Base-by-base conservation (phyloP, 2,329 filamentous ascomycete species). In the Calonectria crousiana region DNA sequence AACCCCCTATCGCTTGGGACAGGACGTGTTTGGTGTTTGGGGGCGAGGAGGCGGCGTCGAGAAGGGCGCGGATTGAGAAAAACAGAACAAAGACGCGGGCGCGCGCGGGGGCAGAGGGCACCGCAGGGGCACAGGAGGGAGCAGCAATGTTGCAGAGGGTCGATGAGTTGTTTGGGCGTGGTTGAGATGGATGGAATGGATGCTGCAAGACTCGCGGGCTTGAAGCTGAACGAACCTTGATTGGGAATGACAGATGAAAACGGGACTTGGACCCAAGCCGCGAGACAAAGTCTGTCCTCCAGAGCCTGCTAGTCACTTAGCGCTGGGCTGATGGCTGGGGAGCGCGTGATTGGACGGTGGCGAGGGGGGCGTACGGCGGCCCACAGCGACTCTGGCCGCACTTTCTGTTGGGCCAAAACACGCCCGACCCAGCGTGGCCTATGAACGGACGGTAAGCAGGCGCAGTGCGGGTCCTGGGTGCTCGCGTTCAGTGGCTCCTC, bases 211-310 rank as follows among this genome's bases (percentile, higher is more conserved):
- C 41, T 72, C 70, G 70, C 65, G 65, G 71, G 72, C 41, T 75
- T 52, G 69, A 74, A 75, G 73, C 64, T 78, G 74, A 73, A 74
- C 65, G 74, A 80, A 78, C 74, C 77, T 79, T 80, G 79, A 74
- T 80, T 79, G 75, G 67, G 75, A 73, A 69, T 70, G 70, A 67
- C 62, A 71, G 69, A 72, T 72, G 58, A 75, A 74, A 77, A 78
- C 70, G 77, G 78, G 76, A 74, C 72, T 77, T 67, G 71, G 52
- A 51, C 74, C 74, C 66, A 78, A 71, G 74, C 72, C 67, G 71
- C 76, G 77, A 77, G 74, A 75, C 69, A 77, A 75, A 73, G 75
- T 77, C 76, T 78, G 74, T 75, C 71, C 74, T 75, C 67, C 73
- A 64, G 44, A 47, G 44, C 44, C 44, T 47, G 44, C 44, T 23